These are phyloP conservation scores for Entoloma clypeatum DNA, from an alignment of 1,284 basidiomycete species.

Conservation along the genomic window DNA sequence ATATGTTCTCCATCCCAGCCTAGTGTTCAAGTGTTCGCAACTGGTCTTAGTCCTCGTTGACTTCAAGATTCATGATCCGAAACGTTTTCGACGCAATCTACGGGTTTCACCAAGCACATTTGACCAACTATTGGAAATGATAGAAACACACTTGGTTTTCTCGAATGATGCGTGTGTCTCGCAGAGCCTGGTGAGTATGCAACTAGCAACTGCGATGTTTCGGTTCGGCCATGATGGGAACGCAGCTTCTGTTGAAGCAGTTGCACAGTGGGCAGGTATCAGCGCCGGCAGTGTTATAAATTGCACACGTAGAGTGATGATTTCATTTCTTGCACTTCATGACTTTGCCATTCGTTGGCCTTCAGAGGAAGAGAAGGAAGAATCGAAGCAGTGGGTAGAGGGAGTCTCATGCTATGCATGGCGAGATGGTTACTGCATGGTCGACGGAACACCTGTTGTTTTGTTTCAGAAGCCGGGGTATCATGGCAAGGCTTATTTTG, in stretches of 20 bases:
- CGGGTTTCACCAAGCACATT: slow-evolving; percentile 25
- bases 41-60: slow-evolving; percentile 24
- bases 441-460: slow-evolving; percentile 37
- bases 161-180: slow-evolving; percentile 14
- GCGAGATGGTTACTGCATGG: slow-evolving; percentile 33
- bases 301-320: slow-evolving; percentile 23
- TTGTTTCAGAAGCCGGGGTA: slow-evolving; percentile 28
- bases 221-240: slow-evolving; percentile 32
- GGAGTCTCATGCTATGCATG: slow-evolving; percentile 28
- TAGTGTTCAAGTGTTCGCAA: slow-evolving; percentile 19
- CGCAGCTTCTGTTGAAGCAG: slow-evolving; percentile 25
- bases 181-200: slow-evolving; percentile 25
- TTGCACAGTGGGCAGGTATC: slow-evolving; percentile 34
- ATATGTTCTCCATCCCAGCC: slow-evolving; percentile 12
- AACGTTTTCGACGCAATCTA: slow-evolving; percentile 26
- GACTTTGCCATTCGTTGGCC: slow-evolving; percentile 20
- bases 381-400: slow-evolving; percentile 31
- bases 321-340: slow-evolving; percentile 23
- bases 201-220: slow-evolving; percentile 32
- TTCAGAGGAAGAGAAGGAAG: slow-evolving; percentile 22
- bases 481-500: slow-evolving; percentile 35
- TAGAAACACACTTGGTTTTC: slow-evolving; percentile 25
- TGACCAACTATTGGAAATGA: slow-evolving; percentile 16
- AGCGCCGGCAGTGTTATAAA: slow-evolving; percentile 26
- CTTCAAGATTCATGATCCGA: slow-evolving; percentile 18